Percentiles rank a stretch among this genome's conserved stretches.
Conservation (phyloP, 2,329 filamentous ascomycete genomes). For the Botrytis deweyae region DNA sequence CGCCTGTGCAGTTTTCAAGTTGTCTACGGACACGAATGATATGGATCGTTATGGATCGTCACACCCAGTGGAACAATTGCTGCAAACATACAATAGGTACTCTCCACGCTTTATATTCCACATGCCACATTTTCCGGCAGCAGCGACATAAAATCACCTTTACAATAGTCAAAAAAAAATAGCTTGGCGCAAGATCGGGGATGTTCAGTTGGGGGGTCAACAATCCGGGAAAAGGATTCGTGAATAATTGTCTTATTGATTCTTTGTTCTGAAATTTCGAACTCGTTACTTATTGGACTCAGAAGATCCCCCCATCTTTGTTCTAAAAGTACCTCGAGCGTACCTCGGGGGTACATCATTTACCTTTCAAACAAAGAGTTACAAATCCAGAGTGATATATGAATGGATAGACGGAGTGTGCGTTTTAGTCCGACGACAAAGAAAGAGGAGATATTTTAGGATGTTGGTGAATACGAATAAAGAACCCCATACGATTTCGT, state of each 20-base stretch:
- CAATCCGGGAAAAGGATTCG: not conserved
- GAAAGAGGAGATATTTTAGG: not conserved
- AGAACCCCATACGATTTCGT: not conserved
- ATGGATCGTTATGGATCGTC: not conserved
- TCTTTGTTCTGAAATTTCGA: not conserved
- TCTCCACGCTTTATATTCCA: not conserved
- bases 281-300: not conserved
- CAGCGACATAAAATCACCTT: not conserved
- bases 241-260: not conserved
- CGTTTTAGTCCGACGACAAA: not conserved
- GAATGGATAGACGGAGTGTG: not conserved
- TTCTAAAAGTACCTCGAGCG: not conserved
- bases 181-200: not conserved
- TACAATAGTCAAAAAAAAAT: no score
- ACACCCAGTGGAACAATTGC: accelerated
- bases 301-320: not conserved
- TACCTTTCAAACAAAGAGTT: not conserved
- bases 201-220: not conserved
- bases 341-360: not conserved
- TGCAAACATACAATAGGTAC: not conserved
- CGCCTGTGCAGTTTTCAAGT: not conserved
- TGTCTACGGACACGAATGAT: accelerated
- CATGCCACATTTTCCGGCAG: not conserved
- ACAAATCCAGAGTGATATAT: not conserved
- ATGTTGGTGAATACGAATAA: not conserved